A percentile compares a stretch with the other conserved stretches of the same genome.
Conservation (phyloP, 352 stramenopile genomes). For the Pythium plurisporium region DNA sequence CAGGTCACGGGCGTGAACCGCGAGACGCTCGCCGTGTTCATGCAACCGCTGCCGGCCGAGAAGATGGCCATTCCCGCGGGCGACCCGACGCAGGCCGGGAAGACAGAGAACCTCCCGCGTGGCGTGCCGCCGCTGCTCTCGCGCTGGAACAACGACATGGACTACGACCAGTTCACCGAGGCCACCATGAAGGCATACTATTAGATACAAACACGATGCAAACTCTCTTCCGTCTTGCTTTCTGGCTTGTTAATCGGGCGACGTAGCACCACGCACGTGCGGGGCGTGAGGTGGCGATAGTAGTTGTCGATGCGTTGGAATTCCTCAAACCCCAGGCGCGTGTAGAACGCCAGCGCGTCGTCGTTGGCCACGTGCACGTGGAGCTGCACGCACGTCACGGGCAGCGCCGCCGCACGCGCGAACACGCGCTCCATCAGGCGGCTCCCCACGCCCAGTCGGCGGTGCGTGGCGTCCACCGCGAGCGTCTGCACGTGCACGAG, state of each 20-base stretch:
- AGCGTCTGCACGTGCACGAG: slow-evolving; percentile 25
- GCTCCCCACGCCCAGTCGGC: slow-evolving; percentile 20
- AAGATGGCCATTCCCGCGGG: slow-evolving; percentile 66
- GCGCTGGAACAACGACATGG: slow-evolving; percentile 85
- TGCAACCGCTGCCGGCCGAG: slow-evolving; percentile 91
- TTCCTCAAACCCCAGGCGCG: slow-evolving; percentile 41
- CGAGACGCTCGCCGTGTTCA: slow-evolving; percentile 96
- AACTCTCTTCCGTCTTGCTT: too few relatives aligned
- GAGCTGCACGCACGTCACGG: slow-evolving; percentile 30
- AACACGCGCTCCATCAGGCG: slow-evolving; percentile 39
- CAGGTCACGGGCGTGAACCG: slow-evolving; percentile 75
- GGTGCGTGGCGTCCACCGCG: slow-evolving; percentile 14
- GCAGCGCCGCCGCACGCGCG: slow-evolving; percentile 8
- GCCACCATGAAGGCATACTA: slow-evolving; percentile 92
- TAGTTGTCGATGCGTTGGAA: slow-evolving; percentile 47
- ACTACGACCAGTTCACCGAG: slow-evolving; percentile 91
- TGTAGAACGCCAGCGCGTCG: slow-evolving; percentile 61
- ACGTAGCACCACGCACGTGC: slow-evolving; percentile 38
- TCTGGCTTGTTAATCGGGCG: too few relatives aligned
- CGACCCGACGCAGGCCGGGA: slow-evolving; percentile 39
- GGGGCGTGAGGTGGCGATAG: slow-evolving; percentile 56
- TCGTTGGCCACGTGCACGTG: slow-evolving; percentile 63
- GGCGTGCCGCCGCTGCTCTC: slow-evolving; percentile 80
- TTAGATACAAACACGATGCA: slow-evolving; percentile 25
- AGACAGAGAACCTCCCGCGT: slow-evolving; percentile 71